Evolutionary conservation across 2,329 filamentous ascomycete species (phyloP).

Genomic region (Colletotrichum sojae): DNA sequence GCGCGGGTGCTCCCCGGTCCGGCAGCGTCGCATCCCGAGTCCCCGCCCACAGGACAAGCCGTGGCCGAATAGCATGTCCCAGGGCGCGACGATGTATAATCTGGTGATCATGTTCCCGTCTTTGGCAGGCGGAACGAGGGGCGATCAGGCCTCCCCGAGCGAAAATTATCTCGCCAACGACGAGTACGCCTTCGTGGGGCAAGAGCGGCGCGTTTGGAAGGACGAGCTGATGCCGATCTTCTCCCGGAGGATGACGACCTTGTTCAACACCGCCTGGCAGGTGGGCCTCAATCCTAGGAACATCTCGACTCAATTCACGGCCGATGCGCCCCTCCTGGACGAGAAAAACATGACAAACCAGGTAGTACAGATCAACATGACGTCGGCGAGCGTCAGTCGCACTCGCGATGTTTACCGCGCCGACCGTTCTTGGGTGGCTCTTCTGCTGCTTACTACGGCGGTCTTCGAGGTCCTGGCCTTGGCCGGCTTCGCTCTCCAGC

Average conservation of each 20-base stretch:
- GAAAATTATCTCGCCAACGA: background rate
- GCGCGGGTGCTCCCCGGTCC: background rate
- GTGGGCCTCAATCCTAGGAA: background rate
- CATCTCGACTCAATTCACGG: background rate
- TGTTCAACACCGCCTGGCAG: conserved; percentile 4
- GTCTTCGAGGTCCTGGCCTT: conserved; percentile 20
- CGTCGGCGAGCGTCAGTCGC: background rate
- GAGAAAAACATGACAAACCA: background rate
- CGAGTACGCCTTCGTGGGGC: background rate
- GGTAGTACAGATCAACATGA: background rate
- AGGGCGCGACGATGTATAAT: background rate
- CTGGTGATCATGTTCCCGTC: background rate
- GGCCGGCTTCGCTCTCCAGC: conserved; percentile 4
- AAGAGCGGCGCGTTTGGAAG: background rate
- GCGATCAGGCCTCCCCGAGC: background rate
- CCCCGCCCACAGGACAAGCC: background rate
- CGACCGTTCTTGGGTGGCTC: conserved; percentile 15
- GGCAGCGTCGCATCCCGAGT: background rate
- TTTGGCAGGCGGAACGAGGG: background rate
- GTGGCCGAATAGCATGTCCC: background rate
- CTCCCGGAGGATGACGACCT: background rate
- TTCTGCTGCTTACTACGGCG: conserved; percentile 10
- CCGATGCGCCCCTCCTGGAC: background rate
- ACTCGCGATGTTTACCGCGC: conserved; percentile 10
- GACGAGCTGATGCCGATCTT: background rate